Base-by-base conservation (phyloP, 768 basidiomycete species). In the Tephrocybe sp. region DNA sequence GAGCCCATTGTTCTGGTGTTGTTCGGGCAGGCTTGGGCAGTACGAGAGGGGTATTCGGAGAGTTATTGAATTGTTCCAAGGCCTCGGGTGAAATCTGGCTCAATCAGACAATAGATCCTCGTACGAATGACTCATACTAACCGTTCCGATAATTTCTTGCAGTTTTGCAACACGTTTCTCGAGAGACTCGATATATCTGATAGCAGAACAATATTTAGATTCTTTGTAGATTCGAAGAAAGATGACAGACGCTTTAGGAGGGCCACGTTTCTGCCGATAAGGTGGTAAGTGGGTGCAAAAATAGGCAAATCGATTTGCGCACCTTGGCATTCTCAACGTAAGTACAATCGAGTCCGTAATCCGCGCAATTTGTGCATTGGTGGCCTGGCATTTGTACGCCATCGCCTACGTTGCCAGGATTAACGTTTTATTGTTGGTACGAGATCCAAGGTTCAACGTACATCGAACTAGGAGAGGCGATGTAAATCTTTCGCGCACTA, bases 241-340 rank as follows among this genome's bases (percentile, higher is more conserved):
- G 45, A 3, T 3, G 8, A 66, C 72, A 48, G 50, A 82, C 78
- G 78, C 77, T 66, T 83, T 82, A 4, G 81, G 78, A 34, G 81
- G 83, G 0, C 81, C 83, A 15, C 83, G 78, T 66, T 72, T 76
- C 75, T 77, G 12, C 29, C 42, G 42, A 38, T 36, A 15, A 44
- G 16, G 33, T 18, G 23, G 24, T 54, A 22, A 54, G 43, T 10
- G 16, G 3, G 39, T n/a, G 16, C 13, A 27, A 22, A 16, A 4
- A 6, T 9, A 42, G 12, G 52, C 12, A n/a, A 42, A 25, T 13
- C 1, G 11, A 16, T 18, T 27, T 9, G 49, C 71, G 46, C 52
- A 83, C 83, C 79, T 84, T 84, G n/a, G 83, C 82, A 1, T 76
- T 74, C 62, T 86, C 82, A 43, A 83, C 70, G 64, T 89, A 87